Evolutionary conservation across 768 basidiomycete genomes (phyloP).

Genomic region (Suillus spraguei): DNA sequence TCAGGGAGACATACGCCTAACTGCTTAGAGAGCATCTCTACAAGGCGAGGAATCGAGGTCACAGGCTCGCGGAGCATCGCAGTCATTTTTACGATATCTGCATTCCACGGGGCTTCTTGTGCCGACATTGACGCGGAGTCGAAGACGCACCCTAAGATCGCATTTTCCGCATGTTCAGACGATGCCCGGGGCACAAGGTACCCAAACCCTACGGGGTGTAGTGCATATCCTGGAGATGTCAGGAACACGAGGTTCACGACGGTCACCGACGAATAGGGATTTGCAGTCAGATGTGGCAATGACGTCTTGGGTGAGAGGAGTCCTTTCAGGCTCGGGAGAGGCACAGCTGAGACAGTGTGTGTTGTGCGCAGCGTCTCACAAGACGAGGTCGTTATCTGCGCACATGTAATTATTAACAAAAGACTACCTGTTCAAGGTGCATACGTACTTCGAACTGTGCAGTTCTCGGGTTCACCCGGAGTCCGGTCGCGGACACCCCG

Average conservation of each 20-base stretch:
- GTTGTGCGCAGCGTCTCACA: conserved; percentile 45
- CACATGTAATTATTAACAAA: not conserved
- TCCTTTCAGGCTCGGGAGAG: conserved; percentile 54
- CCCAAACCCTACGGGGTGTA: conserved; percentile 90
- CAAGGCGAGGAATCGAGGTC: conserved; percentile 20
- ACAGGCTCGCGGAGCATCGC: conserved; percentile 91
- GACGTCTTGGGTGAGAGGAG: conserved; percentile 41
- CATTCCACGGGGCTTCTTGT: conserved; percentile 46
- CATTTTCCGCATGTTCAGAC: conserved; percentile 46
- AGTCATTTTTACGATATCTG: conserved; percentile 72
- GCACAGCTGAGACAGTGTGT: conserved; percentile 78
- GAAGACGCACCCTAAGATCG: conserved; percentile 84
- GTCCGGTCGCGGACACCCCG: conserved; percentile 40
- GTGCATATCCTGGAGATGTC: conserved; percentile 37
- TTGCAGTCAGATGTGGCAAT: conserved; percentile 69
- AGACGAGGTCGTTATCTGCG: conserved; percentile 37
- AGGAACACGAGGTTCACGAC: conserved; percentile 89
- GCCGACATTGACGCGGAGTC: conserved; percentile 76
- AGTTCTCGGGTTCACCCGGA: conserved; percentile 36
- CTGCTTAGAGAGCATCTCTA: conserved; percentile 44
- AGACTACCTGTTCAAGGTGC: conserved; percentile 7
- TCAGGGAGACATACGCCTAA: conserved; percentile 50
- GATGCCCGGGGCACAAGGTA: conserved; percentile 87
- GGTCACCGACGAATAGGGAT: conserved; percentile 78
- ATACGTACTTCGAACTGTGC: conserved; percentile 48